phyloP scores from a whole-genome alignment of 2,329 filamentous ascomycete genomes.

The Xylaria sp. region DNA sequence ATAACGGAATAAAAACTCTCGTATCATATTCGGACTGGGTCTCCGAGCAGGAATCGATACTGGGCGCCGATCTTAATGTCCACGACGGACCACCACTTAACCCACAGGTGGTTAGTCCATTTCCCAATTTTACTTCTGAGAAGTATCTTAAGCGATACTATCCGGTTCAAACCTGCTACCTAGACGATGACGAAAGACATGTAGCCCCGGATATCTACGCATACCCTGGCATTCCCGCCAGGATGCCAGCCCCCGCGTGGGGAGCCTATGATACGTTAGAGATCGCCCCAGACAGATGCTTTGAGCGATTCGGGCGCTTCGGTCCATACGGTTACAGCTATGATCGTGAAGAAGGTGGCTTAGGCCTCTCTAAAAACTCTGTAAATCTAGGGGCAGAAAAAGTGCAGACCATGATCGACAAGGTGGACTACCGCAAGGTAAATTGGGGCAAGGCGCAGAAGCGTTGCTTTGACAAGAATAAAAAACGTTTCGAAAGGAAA shows the following conservation, averaged over 20 bases:
- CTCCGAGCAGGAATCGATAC: slow-evolving; percentile 34
- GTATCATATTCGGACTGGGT: slow-evolving; percentile 39
- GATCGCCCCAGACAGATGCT: slow-evolving; percentile 69
- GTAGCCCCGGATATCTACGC: slow-evolving; percentile 48
- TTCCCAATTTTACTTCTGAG: slow-evolving; percentile 36
- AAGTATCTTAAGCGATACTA: slow-evolving; percentile 38
- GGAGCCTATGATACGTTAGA: slow-evolving; percentile 68
- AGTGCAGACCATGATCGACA: slow-evolving; percentile 45
- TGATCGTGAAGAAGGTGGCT: slow-evolving; percentile 65
- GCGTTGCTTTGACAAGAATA: slow-evolving; percentile 53
- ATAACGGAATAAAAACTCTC: slow-evolving; percentile 38
- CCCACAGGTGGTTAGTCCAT: slow-evolving; percentile 38
- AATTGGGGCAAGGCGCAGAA: slow-evolving; percentile 45
- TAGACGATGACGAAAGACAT: slow-evolving; percentile 53
- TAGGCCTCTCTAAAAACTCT: slow-evolving; percentile 63
- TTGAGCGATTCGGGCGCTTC: slow-evolving; percentile 71
- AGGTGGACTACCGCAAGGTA: slow-evolving; percentile 45
- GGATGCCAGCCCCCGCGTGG: slow-evolving; percentile 68
- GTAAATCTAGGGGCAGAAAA: slow-evolving; percentile 65
- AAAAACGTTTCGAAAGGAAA: slow-evolving; percentile 51
- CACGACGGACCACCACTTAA: slow-evolving; percentile 36
- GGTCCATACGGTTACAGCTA: slow-evolving; percentile 74
- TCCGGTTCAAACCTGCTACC: slow-evolving; percentile 49
- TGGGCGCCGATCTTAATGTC: slow-evolving; percentile 31
- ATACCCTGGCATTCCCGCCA: slow-evolving; percentile 65